These are phyloP conservation scores for Trametes maxima DNA, from an alignment of 768 basidiomycete genomes.

Conservation along the genomic window DNA sequence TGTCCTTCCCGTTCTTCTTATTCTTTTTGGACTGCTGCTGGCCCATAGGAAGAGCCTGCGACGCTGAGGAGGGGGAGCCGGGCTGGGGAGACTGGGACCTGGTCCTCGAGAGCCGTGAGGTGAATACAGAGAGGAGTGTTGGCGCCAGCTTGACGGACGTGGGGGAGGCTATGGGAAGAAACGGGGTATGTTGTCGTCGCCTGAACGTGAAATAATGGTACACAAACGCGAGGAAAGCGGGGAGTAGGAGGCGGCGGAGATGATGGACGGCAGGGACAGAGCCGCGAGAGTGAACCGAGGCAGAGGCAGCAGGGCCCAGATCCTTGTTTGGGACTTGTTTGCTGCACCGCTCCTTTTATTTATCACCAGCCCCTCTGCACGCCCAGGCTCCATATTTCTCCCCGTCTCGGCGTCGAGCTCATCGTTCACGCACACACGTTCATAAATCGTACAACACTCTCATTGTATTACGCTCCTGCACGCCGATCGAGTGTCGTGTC, in stretches of 20 bases:
- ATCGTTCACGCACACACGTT: background rate
- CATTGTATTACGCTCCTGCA: conserved; percentile 17
- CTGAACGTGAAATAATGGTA: conserved; percentile 22
- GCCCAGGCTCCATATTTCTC: background rate
- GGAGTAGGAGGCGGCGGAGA: conserved; percentile 5
- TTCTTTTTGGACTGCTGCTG: conserved; percentile 84
- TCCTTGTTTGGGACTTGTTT: conserved; percentile 29
- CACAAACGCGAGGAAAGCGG: conserved; percentile 12
- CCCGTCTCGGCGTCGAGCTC: background rate
- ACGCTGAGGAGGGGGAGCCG: conserved; percentile 42
- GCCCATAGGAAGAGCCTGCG: conserved; percentile 64
- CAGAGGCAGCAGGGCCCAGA: conserved; percentile 14
- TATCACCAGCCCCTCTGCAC: background rate
- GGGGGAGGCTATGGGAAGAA: conserved; percentile 11
- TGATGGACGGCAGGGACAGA: conserved; percentile 17
- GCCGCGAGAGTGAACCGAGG: conserved; percentile 4
- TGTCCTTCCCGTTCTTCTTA: conserved; percentile 72
- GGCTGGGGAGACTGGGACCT: conserved; percentile 74
- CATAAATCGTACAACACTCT: conserved; percentile 12
- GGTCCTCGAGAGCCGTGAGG: conserved; percentile 70
- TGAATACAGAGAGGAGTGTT: conserved; percentile 74
- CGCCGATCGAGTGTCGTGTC: conserved; percentile 15
- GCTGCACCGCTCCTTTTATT: conserved; percentile 15
- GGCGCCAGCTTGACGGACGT: conserved; percentile 69
- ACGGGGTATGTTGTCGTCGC: conserved; percentile 18